Conservation (phyloP, 768 basidiomycete genomes). For the Lentinula aciculospora region DNA sequence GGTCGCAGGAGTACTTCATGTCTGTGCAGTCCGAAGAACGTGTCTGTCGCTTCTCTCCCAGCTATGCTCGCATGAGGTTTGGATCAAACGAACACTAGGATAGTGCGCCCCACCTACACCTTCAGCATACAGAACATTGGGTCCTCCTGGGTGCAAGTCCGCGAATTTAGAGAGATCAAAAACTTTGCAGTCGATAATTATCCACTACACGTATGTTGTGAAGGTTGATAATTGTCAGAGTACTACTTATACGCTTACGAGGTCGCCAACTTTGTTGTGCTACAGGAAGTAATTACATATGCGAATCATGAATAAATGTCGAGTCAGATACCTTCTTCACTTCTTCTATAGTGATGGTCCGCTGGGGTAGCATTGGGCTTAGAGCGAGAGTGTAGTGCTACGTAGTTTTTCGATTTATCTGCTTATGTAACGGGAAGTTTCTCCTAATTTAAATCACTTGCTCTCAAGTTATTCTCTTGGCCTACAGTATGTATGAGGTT, state of each 20-base stretch:
- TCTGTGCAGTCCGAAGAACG: conserved; percentile 83
- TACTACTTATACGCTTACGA: conserved; percentile 39
- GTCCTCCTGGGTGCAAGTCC: conserved; percentile 79
- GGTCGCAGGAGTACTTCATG: conserved; percentile 74
- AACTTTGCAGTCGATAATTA: conserved; percentile 75
- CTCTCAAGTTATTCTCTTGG: no score
- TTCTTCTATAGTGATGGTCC: conserved; percentile 47
- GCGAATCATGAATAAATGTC: not conserved
- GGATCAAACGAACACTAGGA: not conserved
- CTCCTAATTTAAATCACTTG: no score
- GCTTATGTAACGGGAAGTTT: not conserved
- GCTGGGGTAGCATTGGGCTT: not conserved
- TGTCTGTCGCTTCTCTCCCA: conserved; percentile 70
- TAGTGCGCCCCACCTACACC: conserved; percentile 48
- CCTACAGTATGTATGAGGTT: no score
- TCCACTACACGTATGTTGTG: conserved; percentile 48
- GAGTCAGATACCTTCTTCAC: conserved; percentile 49
- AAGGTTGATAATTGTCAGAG: not conserved
- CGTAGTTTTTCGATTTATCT: not conserved
- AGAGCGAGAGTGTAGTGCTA: not conserved
- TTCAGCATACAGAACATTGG: conserved; percentile 63
- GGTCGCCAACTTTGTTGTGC: conserved; percentile 85
- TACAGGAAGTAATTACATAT: conserved; percentile 22
- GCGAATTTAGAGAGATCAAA: conserved; percentile 81
- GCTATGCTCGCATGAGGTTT: conserved; percentile 28